These are phyloP conservation scores for Lactifluus volemus DNA, from an alignment of 768 basidiomycete genomes.

Conservation along the genomic window DNA sequence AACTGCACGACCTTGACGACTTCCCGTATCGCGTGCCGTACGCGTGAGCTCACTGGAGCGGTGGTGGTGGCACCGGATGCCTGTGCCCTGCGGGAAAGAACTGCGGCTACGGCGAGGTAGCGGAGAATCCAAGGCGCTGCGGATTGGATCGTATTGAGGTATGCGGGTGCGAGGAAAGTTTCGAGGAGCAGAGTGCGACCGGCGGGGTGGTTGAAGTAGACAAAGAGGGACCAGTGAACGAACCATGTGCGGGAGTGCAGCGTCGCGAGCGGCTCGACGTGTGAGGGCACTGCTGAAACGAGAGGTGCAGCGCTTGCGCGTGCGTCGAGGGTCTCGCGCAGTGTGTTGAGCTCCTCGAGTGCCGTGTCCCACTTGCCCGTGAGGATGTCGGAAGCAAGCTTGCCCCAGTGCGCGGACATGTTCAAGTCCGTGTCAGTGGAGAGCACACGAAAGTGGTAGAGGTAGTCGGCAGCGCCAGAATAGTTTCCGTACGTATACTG, in stretches of 20 bases:
- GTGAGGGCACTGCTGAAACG: conserved; percentile 25
- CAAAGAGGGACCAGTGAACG: conserved; percentile 96
- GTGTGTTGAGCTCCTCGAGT: conserved; percentile 87
- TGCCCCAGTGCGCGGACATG: conserved; percentile 97
- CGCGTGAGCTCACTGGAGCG: conserved; percentile 51
- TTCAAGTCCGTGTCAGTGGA: conserved; percentile 90
- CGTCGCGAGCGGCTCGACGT: conserved; percentile 72
- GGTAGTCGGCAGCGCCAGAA: conserved; percentile 91
- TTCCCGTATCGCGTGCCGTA: conserved; percentile 83
- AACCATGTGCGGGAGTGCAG: conserved; percentile 95
- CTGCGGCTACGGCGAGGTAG: conserved; percentile 88
- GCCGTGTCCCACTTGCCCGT: conserved; percentile 94
- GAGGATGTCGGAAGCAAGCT: conserved; percentile 93
- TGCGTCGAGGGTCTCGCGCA: conserved; percentile 88
- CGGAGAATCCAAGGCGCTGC: conserved; percentile 91
- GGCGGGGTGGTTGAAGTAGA: conserved; percentile 94
- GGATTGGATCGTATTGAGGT: conserved; percentile 98
- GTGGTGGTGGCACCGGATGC: conserved; percentile 32
- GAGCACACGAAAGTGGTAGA: conserved; percentile 97
- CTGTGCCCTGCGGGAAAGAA: conserved; percentile 78
- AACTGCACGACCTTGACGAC: conserved; percentile 90
- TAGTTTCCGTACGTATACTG: conserved; percentile 99
- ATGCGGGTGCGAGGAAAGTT: conserved; percentile 91
- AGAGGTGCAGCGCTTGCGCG: conserved; percentile 40
- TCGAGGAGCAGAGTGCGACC: conserved; percentile 90